Base-by-base conservation (phyloP, 1,284 basidiomycete species). In the Pyrrhoderma noxium region DNA sequence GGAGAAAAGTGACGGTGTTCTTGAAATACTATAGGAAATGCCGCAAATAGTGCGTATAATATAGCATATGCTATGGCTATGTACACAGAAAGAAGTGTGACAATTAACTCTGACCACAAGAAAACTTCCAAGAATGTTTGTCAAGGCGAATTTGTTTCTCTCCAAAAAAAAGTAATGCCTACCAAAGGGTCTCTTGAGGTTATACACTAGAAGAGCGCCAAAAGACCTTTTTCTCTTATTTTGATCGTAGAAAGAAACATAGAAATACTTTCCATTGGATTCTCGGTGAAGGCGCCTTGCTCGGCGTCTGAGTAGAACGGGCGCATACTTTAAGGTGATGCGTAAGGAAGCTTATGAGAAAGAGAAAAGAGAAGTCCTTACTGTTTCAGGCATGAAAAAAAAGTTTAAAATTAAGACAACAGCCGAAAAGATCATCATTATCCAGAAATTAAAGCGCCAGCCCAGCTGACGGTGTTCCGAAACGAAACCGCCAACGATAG, bases 381-480 rank as follows among this genome's bases (percentile, higher is more conserved):
- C 72, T 44, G 78, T 79, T 65, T 80, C 78, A 21, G 76, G 74
- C 14, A 72, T 71, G 36, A 73, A 53, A 45, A 76, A 61, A 45
- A 72, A 70, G 5, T 73, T 74, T 9, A 70, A 61, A 16, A 76
- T 54, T 35, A 79, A 67, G 46, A 75, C 75, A 49, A 79, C 58
- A 8, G 64, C 73, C 21, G 77, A 70, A 54, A 79, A 72, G 14
- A 77, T 75, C 58, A 81, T 74, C 70, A 85, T 79, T 44, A 87
- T 67, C 80, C 82, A 85, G 64, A 88, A 86, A 43, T 81, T 78
- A 66, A 83, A 84, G 35, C 79, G 70, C 81, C 81, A 89, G 9
- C 76, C 77, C 4, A 76, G 67, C 37, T 61, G 67, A 22, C 68
- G 61, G 51, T 69, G 70, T 54, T 77, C 63, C n/a, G 71, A 73